These are phyloP conservation scores for Colletotrichum sp. DNA, from an alignment of 2,329 filamentous ascomycete species.

Conservation along the genomic window DNA sequence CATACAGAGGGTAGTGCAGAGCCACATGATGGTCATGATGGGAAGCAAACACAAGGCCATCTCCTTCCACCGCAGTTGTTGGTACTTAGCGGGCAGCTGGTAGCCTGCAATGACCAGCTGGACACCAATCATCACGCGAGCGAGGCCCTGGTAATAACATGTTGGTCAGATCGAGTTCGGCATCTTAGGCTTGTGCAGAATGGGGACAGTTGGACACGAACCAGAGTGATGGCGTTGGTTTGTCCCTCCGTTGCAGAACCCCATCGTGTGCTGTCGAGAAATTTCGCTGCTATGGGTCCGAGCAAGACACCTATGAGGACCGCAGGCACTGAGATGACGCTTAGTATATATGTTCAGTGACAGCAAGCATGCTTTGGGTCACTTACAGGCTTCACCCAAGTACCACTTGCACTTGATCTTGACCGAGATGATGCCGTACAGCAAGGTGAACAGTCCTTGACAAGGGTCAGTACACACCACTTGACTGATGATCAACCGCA, in stretches of 20 bases:
- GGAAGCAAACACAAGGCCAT: slow-evolving; percentile 61
- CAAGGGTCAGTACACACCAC: not conserved
- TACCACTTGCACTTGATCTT: slow-evolving; percentile 60
- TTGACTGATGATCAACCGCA: not conserved
- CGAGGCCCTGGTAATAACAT: slow-evolving; percentile 42
- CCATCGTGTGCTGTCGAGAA: slow-evolving; percentile 51
- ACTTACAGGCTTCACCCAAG: slow-evolving; percentile 59
- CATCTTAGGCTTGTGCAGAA: not conserved
- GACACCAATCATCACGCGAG: slow-evolving; percentile 64
- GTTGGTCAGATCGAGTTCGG: not conserved
- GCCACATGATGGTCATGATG: slow-evolving; percentile 68
- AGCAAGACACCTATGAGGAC: slow-evolving; percentile 58
- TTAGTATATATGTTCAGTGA: not conserved
- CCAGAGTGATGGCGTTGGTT: slow-evolving; percentile 43
- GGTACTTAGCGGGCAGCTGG: slow-evolving; percentile 64
- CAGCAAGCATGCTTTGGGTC: not conserved
- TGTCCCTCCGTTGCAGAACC: slow-evolving; percentile 35
- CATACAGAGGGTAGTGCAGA: slow-evolving; percentile 61
- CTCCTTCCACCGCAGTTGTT: slow-evolving; percentile 53
- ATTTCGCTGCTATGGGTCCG: slow-evolving; percentile 58
- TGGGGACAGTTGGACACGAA: slow-evolving; percentile 12
- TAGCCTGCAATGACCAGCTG: slow-evolving; percentile 68
- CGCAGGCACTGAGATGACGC: slow-evolving; percentile 50
- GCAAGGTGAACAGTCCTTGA: slow-evolving; percentile 49
- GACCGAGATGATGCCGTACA: slow-evolving; percentile 56